phyloP scores from a whole-genome alignment of 495 filamentous ascomycete genomes.

The Podospora didyma region DNA sequence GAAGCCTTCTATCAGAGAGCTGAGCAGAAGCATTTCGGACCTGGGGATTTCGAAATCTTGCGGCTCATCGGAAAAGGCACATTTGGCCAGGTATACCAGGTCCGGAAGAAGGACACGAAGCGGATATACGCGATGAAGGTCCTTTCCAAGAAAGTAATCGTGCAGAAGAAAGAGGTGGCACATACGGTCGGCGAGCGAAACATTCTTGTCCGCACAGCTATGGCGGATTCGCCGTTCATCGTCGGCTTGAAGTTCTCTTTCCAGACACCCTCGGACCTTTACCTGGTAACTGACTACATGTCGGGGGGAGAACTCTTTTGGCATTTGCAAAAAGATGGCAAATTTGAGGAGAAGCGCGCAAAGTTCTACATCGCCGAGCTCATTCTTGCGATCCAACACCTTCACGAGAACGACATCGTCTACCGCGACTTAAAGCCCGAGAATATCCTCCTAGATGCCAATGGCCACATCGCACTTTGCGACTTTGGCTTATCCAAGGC shows the following conservation, averaged over 20 bases:
- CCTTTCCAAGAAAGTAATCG: conserved; percentile 97
- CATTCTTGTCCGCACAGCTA: conserved; percentile 93
- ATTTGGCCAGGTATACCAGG: conserved; percentile 99
- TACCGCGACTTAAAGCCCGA: conserved; percentile 98
- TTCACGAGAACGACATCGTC: conserved; percentile 95
- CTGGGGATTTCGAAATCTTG: conserved; percentile 93
- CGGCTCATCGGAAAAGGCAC: conserved; percentile 98
- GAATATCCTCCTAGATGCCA: conserved; percentile 89
- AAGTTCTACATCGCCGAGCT: conserved; percentile 99
- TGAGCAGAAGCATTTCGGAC: conserved; percentile 90
- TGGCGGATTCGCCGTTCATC: conserved; percentile 93
- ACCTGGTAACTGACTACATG: conserved; percentile 99
- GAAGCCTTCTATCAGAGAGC: conserved; percentile 81
- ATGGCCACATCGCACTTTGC: conserved; percentile 91
- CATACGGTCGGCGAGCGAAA: conserved; percentile 97
- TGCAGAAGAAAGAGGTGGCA: conserved; percentile 98
- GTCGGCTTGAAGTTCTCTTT: conserved; percentile 98
- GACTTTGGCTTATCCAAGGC: conserved; percentile 98
- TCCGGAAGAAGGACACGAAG: conserved; percentile 94
- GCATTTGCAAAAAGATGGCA: conserved; percentile 96
- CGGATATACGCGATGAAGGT: conserved; percentile 99
- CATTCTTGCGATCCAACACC: conserved; percentile 90
- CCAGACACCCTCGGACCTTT: conserved; percentile 93
- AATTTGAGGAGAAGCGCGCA: conserved; percentile 88
- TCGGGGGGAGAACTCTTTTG: conserved; percentile 97